Evolutionary conservation across 2,329 filamentous ascomycete species (phyloP).

Genomic region (Ceratocystis colombiana): DNA sequence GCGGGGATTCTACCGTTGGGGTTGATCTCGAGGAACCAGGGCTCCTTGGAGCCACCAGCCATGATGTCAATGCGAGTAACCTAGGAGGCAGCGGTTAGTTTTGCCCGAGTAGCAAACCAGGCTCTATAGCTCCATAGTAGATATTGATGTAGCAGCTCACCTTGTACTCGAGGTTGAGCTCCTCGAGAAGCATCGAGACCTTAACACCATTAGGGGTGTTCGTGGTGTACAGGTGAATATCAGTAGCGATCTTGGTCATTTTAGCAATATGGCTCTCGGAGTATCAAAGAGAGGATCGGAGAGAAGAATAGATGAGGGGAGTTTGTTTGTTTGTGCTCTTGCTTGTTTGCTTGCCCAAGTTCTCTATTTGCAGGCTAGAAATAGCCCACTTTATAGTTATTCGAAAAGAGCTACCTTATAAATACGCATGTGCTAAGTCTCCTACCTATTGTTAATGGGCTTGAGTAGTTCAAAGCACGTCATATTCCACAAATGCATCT

Average conservation of each 20-base stretch:
- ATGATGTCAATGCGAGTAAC: constrained; percentile 19
- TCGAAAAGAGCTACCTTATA: too few relatives aligned
- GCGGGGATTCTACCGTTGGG: constrained; percentile 88
- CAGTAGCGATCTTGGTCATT: constrained; percentile 40
- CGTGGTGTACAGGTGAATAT: constrained; percentile 72
- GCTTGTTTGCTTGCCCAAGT: neutral
- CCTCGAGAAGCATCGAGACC: constrained; percentile 74
- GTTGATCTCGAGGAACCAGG: constrained; percentile 85
- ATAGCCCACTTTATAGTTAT: too few relatives aligned
- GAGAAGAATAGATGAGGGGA: neutral
- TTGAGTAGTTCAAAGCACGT: too few relatives aligned
- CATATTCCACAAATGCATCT: too few relatives aligned
- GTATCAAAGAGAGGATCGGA: neutral
- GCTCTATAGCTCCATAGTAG: neutral
- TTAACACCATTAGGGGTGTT: constrained; percentile 87
- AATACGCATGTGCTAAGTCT: too few relatives aligned
- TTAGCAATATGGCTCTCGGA: constrained; percentile 28
- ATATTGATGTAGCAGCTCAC: constrained; percentile 32
- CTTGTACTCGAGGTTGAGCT: constrained; percentile 74
- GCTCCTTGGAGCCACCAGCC: constrained; percentile 37
- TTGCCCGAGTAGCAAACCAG: neutral
- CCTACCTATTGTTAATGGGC: too few relatives aligned
- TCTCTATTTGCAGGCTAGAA: neutral
- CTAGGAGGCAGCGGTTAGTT: constrained; percentile 11
- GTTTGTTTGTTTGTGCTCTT: neutral